Evolutionary conservation across 1,284 basidiomycete species (phyloP), one percentile per base, ranked within the genome.

Genomic region (Naganishia cerealis): DNA sequence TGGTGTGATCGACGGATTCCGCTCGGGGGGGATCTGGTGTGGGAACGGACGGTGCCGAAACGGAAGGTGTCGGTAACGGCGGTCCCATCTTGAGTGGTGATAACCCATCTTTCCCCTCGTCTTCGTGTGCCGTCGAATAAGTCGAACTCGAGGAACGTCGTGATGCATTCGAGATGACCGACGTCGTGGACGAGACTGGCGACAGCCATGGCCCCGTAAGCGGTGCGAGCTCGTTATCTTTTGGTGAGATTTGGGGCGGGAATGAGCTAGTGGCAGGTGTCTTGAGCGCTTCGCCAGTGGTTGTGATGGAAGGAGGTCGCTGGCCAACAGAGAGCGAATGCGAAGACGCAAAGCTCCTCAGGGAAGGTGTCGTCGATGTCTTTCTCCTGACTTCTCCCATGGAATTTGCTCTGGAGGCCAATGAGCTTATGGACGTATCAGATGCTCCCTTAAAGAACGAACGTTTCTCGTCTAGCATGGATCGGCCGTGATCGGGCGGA

Each of bases 261-360:
- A 43, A 62, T 13, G 59, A 38, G 42, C 59, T 62, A 24, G 59
- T 62, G 12, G 59, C 48, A 13, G 33, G 29, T 18, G 39, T 40
- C 18, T 52, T 62, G 9, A 52, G 33, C 10, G 46, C 39, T 13
- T 36, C 24, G 33, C 39, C 29, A n/a, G 38, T 52, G 13, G 46
- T 46, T 15, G 59, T 46, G 8, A 62, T 50, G 3, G 59, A 36
- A n/a, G 59, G 46, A 12, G 46, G 16, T n/a, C 59, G 46, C 29
- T 46, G 24, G 0, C 29, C 29, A 12, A 62, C 3, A 18, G 59
- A 62, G 15, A 62, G 59, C 38, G 59, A 62, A 40, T 62, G 59
- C 12, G 59, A 62, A 38, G 59, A 62, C 36, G 59, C 59, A 62
- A 62, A 62, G 46, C 59, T 62, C 29, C 59, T 46, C 16, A 62